Conservation (phyloP, 208 protist genomes). For the Tritrichomonas musculus region DNA sequence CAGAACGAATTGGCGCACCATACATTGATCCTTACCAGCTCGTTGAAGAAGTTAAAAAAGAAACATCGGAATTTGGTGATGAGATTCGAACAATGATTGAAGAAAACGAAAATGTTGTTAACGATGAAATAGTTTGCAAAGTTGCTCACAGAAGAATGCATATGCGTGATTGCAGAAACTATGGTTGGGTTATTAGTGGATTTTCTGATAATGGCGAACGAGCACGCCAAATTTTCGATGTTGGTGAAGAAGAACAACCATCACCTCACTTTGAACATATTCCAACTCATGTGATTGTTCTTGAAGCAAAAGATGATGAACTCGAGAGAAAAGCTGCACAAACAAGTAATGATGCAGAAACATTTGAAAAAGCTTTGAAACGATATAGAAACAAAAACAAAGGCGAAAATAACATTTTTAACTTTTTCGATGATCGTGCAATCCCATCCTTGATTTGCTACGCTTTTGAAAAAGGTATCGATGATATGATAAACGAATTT, state of each 20-base stretch:
- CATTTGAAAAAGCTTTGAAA: not conserved
- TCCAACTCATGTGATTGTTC: not conserved
- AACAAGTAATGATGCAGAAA: not conserved
- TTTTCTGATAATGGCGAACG: not conserved
- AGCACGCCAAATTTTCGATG: not conserved
- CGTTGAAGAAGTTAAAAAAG: not conserved
- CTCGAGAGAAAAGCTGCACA: not conserved
- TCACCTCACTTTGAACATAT: conserved; percentile 19
- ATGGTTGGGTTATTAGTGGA: conserved; percentile 22
- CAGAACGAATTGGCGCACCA: not conserved
- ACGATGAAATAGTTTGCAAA: not conserved
- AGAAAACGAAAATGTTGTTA: conserved; percentile 1
- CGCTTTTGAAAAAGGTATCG: not conserved
- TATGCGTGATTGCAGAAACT: not conserved
- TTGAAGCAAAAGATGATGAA: not conserved
- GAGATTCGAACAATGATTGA: not conserved
- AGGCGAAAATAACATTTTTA: not conserved
- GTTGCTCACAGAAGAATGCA: conserved; percentile 2
- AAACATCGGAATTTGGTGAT: not conserved
- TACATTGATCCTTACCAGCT: not conserved
- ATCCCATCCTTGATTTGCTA: not conserved
- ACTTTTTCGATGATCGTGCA: conserved; percentile 13
- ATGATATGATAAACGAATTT: not conserved
- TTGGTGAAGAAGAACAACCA: conserved; percentile 25
- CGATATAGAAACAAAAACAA: not conserved